Percentiles rank a stretch among this genome's conserved stretches.
These are phyloP conservation scores for Hemerocallis citrina DNA, from an alignment of 106 monocot species.

Conservation along the genomic window DNA sequence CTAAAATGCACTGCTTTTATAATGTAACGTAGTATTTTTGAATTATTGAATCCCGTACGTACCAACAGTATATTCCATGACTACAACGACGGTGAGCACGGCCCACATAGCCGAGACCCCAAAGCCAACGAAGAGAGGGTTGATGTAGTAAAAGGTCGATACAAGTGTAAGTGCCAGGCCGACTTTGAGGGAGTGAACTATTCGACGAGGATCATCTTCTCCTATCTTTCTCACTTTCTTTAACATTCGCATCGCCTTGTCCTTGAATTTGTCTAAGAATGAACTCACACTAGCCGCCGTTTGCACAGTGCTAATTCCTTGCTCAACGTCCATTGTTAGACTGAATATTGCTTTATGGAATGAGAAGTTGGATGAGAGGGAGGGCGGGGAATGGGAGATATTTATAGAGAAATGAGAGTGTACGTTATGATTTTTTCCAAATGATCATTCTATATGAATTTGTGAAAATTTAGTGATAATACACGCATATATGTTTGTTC, in stretches of 20 bases:
- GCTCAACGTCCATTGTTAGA: neutral
- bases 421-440: neutral
- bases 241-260: neutral
- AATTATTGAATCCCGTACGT: neutral
- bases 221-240: constrained; percentile 23
- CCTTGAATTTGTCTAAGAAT: neutral
- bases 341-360: neutral
- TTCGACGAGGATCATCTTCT: constrained; percentile 39
- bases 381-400: neutral
- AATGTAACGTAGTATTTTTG: no score
- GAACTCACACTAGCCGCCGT: no score
- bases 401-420: neutral
- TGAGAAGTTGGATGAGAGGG: neutral
- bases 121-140: constrained; percentile 36
- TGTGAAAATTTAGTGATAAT: no score
- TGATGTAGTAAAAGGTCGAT: constrained; percentile 55
- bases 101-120: constrained; percentile 58
- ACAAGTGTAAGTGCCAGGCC: constrained; percentile 52
- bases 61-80: constrained; percentile 76
- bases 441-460: no score
- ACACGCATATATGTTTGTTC: no score
- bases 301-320: neutral
- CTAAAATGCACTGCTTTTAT: no score
- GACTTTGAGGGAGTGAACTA: constrained; percentile 45
- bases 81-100: constrained; percentile 51